Conservation (phyloP, 176 grass and related monocot species). For the Ensete ventricosum region DNA sequence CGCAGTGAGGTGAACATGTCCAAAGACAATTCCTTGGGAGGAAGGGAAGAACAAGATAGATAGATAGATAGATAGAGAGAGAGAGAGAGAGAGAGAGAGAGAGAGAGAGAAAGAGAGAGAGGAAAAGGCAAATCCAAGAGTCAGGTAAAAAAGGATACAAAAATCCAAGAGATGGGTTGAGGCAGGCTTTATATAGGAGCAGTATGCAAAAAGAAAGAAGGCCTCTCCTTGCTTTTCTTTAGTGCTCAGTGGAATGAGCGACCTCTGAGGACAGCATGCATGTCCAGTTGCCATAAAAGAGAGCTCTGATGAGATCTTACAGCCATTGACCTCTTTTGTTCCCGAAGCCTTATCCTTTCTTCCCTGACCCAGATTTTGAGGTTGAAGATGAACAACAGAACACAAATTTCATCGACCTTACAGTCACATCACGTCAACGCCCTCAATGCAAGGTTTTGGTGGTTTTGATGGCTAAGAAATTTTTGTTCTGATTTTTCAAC, state of each 20-base stretch:
- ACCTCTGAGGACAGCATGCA: neutral
- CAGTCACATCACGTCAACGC: too few relatives aligned
- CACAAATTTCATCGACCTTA: too few relatives aligned
- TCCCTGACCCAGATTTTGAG: too few relatives aligned
- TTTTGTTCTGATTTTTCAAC: too few relatives aligned
- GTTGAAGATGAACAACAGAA: too few relatives aligned
- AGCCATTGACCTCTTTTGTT: neutral
- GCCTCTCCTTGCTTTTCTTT: neutral
- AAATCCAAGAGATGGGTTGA: neutral
- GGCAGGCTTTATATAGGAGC: neutral
- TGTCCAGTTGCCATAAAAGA: neutral
- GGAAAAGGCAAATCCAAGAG: conserved; percentile 1
- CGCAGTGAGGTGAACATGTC: neutral
- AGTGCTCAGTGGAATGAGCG: neutral
- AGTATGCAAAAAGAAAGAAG: neutral
- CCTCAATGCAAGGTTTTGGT: too few relatives aligned
- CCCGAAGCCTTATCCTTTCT: neutral
- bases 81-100: too few relatives aligned
- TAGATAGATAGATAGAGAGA: too few relatives aligned
- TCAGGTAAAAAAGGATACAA: conserved; percentile 1
- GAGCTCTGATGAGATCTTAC: neutral
- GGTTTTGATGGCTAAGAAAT: too few relatives aligned
- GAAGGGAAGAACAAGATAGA: neutral
- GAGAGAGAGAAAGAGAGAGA: neutral
- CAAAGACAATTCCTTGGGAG: neutral